Conservation (phyloP, 176 grass and related monocot genomes). For the Triticum timopheevii region DNA sequence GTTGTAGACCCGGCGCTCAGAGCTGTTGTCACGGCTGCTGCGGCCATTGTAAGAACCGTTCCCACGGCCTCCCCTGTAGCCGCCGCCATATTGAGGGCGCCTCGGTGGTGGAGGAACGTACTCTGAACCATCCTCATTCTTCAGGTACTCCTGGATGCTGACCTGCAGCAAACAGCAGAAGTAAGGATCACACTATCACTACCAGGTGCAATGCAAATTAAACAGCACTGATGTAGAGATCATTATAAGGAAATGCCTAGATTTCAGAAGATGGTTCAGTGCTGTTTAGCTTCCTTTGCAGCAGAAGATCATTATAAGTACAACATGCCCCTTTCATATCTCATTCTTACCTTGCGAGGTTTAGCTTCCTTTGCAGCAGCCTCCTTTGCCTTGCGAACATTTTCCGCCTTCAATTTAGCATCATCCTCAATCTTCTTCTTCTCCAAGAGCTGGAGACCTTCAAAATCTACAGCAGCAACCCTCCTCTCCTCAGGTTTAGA, state of each 20-base stretch:
- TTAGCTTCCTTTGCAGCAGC: constrained; percentile 1
- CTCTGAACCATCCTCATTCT: background rate
- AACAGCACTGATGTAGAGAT: background rate
- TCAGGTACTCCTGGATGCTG: background rate
- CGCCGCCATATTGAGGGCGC: background rate
- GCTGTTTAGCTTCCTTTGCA: too few relatives aligned
- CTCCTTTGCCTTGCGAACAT: constrained; percentile 9
- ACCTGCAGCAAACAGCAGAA: constrained; percentile 28
- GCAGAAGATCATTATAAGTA: too few relatives aligned
- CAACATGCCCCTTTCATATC: too few relatives aligned
- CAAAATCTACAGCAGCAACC: constrained; percentile 23
- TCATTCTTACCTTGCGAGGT: background rate
- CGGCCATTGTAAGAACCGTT: background rate
- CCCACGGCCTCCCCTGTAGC: background rate
- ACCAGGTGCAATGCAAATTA: background rate
- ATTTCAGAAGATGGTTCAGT: too few relatives aligned
- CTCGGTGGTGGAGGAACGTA: background rate
- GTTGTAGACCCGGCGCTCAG: background rate
- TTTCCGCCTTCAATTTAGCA: constrained; percentile 24
- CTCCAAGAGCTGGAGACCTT: constrained; percentile 14
- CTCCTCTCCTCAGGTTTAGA: constrained; percentile 16
- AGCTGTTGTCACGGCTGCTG: background rate
- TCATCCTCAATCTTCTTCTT: constrained; percentile 49
- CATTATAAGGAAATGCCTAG: too few relatives aligned
- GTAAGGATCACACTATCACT: background rate